Base-by-base conservation (phyloP, 2,329 filamentous ascomycete species). In the Graphilbum fragrans region DNA sequence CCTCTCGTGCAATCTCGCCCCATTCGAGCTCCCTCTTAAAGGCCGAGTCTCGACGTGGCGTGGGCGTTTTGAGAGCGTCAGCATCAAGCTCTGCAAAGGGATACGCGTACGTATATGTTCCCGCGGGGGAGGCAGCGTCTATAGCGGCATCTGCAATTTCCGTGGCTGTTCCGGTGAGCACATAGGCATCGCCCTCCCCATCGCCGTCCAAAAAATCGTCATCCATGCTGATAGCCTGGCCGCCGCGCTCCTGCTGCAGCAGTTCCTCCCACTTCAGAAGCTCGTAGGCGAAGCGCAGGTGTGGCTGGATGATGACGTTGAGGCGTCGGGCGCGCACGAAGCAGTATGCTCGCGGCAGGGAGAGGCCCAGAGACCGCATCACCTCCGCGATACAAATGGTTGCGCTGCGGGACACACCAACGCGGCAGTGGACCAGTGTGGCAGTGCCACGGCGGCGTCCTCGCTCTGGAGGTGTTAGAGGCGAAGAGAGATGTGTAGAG, bases 321-420 rank as follows among this genome's bases (percentile, higher is more conserved):
- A 98, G 69, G 46, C 92, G 74, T 41, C 92, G 76, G 18, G 92
- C 92, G 25, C 92, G 80, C 31, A 98, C 92, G 59, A 90, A 96
- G 59, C 92, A 96, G 61, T 98, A 98, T 45, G 92, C 92, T 42
- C 85, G 75, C 12, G 92, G 87, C 52, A 96, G 90, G 1, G 86
- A 92, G 49, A 95, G 64, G 19, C 77, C 70, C 52, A 86, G 62
- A 21, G 81, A 70, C 29, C 81, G 79, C 92, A 98, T 98, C 29
- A 96, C 86, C 60, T 96, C 88, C n/a, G 92, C 92, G 53, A 98
- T 98, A 58, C 92, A 96, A 47, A 98, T 95, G 2, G 90, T 98
- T 12, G 92, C 92, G 47, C 86, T 94, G 39, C 92, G 77, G 39
- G 88, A 95, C 41, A 98, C 92, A 37, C 92, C 92, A 8, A 98